A percentile compares a stretch with the other conserved stretches of the same genome.
phyloP scores from a whole-genome alignment of 352 stramenopile genomes.

The Phytopythium sindhum region DNA sequence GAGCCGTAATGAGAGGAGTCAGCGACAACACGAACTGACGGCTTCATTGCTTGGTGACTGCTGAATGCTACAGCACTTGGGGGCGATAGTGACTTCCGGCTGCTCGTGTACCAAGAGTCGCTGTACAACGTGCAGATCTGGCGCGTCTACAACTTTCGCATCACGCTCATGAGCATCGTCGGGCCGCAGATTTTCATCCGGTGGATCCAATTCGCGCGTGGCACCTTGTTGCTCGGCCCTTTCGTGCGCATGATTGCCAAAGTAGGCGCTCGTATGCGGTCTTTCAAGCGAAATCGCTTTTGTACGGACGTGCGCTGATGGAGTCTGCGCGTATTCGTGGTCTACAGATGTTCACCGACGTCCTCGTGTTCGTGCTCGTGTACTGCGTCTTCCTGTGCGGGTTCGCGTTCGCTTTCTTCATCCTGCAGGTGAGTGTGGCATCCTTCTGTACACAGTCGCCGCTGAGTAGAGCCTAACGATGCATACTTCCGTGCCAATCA shows the following conservation, averaged over 20 bases:
- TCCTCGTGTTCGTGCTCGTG: slow-evolving; percentile 69
- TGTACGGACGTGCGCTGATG: background rate
- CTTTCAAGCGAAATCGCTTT: background rate
- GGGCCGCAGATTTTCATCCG: slow-evolving; percentile 76
- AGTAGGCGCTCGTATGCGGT: slow-evolving; percentile 18
- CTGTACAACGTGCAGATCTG: slow-evolving; percentile 53
- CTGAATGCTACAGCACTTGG: background rate
- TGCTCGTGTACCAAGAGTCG: slow-evolving; percentile 60
- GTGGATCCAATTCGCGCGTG: slow-evolving; percentile 78
- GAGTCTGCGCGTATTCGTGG: background rate
- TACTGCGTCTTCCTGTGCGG: slow-evolving; percentile 71
- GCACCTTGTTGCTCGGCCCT: slow-evolving; percentile 55
- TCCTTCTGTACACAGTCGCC: slow-evolving; percentile 4
- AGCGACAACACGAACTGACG: background rate
- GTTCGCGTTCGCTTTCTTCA: slow-evolving; percentile 81
- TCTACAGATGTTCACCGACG: slow-evolving; percentile 76
- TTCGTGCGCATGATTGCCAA: slow-evolving; percentile 88
- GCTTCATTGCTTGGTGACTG: background rate
- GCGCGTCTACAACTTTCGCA: slow-evolving; percentile 66
- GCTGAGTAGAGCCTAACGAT: background rate
- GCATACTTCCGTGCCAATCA: background rate
- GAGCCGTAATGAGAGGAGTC: background rate
- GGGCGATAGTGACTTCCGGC: slow-evolving; percentile 36
- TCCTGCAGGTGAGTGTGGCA: slow-evolving; percentile 43
- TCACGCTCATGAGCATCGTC: slow-evolving; percentile 75